Conservation (phyloP, 352 stramenopile genomes). For the Phytophthora boehmeriae region DNA sequence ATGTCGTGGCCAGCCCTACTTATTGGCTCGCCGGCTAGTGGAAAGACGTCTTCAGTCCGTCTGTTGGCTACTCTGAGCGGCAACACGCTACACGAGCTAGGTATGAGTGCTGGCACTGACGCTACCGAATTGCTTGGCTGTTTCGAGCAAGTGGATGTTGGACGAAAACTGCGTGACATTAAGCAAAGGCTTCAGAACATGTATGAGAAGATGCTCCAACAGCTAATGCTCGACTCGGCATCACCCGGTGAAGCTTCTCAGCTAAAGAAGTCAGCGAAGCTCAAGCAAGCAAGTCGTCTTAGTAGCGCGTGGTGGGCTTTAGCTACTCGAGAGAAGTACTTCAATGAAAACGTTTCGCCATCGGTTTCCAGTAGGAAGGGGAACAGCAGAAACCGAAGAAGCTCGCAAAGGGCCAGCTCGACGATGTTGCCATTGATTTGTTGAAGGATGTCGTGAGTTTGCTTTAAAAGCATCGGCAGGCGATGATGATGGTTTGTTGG, state of each 20-base stretch:
- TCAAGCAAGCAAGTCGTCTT: conserved; percentile 48
- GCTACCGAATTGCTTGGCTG: conserved; percentile 99
- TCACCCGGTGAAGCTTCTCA: conserved; percentile 16
- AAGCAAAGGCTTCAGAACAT: conserved; percentile 50
- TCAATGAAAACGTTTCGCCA: conserved; percentile 27
- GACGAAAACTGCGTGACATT: conserved; percentile 79
- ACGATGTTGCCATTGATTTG: conserved; percentile 62
- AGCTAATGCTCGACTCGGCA: conserved; percentile 37
- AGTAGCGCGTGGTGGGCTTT: conserved; percentile 61
- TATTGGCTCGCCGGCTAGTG: conserved; percentile 91
- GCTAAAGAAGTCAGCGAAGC: conserved; percentile 30
- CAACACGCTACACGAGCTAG: conserved; percentile 93
- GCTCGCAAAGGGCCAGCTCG: conserved; percentile 69
- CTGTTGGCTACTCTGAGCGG: conserved; percentile 72
- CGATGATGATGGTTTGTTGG: conserved; percentile 11
- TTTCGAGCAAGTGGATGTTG: conserved; percentile 98
- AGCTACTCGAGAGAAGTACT: conserved; percentile 45
- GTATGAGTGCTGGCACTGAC: conserved; percentile 98
- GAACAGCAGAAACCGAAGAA: conserved; percentile 39
- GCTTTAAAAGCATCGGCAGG: conserved; percentile 24
- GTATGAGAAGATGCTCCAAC: conserved; percentile 51
- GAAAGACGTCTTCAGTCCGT: conserved; percentile 83
- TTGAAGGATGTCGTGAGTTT: conserved; percentile 52
- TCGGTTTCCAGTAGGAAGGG: conserved; percentile 13
- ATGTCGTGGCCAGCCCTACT: conserved; percentile 97